Base-by-base conservation (phyloP, 2,329 filamentous ascomycete species). In the Coniochaeta sp. region DNA sequence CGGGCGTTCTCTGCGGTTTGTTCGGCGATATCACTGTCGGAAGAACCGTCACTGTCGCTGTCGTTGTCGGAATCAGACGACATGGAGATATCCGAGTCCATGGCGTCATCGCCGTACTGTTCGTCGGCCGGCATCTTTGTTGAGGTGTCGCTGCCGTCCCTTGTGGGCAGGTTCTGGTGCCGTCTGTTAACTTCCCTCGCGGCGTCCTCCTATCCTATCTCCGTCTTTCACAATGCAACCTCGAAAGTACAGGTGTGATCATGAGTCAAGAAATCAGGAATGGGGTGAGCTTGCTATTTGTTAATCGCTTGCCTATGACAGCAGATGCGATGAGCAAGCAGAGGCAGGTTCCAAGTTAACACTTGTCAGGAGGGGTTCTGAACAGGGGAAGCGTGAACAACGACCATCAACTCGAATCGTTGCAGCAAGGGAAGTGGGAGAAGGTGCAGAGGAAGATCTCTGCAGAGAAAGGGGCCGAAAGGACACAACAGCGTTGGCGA, bases 71-170 rank as follows among this genome's bases (percentile, higher is more conserved):
- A 24, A 13, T 42, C 38, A 12, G 38, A 42, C 3, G 38, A 63
- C 66, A 69, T 69, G 38, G 65, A 67, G 42, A 67, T 56, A 56
- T 69, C 66, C 4, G 66, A 68, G 47, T 53, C 58, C 31, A 65
- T 67, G 48, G 63, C 60, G 56, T 61, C 55, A 49, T 45, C 47
- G 38, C 53, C 51, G 27, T 45, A 4, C 26, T 26, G 38, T 24
- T 42, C 38, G 20, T 8, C 20, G n/a, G 38, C 38, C 1, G 38
- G 26, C 22, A n/a, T 42, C 18, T 14, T 26, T 42, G 18, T 12
- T 4, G 4, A 14, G 18, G 9, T 4, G 20, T 42, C 10, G 38
- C 38, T 13, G 18, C n/a, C 18, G 6, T 22, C 38, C n/a, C n/a
- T n/a, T n/a, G n/a, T n/a, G n/a, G n/a, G n/a, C n/a, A n/a, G n/a